Evolutionary conservation across 305 asterid species (phyloP).

Genomic region (Fraxinus velutina): DNA sequence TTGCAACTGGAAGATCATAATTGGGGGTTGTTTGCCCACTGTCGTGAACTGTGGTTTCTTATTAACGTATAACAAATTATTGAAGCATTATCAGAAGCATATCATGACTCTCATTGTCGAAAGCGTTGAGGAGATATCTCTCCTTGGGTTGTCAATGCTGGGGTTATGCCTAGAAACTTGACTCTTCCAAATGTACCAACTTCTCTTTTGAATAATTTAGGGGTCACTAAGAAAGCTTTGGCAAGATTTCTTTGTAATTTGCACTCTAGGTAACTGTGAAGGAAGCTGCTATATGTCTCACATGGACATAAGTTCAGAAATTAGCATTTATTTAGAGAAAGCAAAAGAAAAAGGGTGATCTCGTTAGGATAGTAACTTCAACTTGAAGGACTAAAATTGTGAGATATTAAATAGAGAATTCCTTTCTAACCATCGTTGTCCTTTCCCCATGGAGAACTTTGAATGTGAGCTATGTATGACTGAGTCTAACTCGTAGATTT

Average conservation of each 20-base stretch:
- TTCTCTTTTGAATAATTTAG: background rate
- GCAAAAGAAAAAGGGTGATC: background rate
- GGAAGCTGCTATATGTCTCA: background rate
- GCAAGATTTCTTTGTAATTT: background rate
- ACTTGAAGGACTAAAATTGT: background rate
- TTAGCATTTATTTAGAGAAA: background rate
- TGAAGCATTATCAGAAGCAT: background rate
- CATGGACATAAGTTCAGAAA: background rate
- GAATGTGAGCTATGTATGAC: background rate
- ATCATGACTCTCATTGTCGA: background rate
- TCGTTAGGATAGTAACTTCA: background rate
- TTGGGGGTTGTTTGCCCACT: background rate
- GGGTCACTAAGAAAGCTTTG: background rate
- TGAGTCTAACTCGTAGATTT: background rate
- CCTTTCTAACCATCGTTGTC: background rate
- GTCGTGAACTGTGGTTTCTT: background rate
- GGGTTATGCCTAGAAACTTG: background rate
- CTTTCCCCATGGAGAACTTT: background rate
- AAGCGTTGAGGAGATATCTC: background rate
- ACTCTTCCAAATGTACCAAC: background rate
- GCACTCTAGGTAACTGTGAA: background rate
- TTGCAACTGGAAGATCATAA: background rate
- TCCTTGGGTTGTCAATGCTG: background rate
- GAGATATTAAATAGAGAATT: background rate
- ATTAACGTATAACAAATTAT: background rate